A percentile compares a stretch with the other conserved stretches of the same genome.
phyloP scores from a whole-genome alignment of 2,329 filamentous ascomycete genomes.

The Fusarium concolor region DNA sequence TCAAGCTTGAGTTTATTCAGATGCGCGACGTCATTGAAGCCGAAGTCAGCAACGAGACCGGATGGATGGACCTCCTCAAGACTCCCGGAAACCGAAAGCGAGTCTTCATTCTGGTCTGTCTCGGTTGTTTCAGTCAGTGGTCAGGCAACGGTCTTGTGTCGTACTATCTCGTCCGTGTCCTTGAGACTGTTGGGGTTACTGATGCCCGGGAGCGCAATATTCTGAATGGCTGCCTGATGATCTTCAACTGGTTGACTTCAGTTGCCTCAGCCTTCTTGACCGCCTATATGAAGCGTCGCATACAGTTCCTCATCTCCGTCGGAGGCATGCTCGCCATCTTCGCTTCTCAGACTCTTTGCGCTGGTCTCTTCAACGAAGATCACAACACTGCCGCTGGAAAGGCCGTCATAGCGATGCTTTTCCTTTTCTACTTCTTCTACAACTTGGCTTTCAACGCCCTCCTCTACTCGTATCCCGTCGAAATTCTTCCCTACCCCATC shows the following conservation, averaged over 20 bases:
- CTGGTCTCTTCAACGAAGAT: slow-evolving; percentile 27
- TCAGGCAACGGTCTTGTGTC: slow-evolving; percentile 27
- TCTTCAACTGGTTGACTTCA: slow-evolving; percentile 39
- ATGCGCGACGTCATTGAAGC: slow-evolving; percentile 35
- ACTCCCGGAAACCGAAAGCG: slow-evolving; percentile 23
- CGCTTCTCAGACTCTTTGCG: slow-evolving; percentile 27
- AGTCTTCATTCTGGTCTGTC: slow-evolving; percentile 12
- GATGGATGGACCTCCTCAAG: slow-evolving; percentile 19
- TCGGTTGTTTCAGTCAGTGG: slow-evolving; percentile 39
- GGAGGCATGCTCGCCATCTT: slow-evolving; percentile 34
- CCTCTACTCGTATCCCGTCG: slow-evolving; percentile 31
- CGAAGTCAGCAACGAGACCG: slow-evolving; percentile 16
- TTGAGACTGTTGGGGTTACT: slow-evolving; percentile 15
- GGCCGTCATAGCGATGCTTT: slow-evolving; percentile 23
- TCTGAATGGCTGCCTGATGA: slow-evolving; percentile 36
- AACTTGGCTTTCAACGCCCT: slow-evolving; percentile 37
- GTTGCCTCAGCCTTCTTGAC: slow-evolving; percentile 27
- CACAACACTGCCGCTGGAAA: slow-evolving; percentile 10
- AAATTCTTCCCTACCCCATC: slow-evolving; percentile 27
- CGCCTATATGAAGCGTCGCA: slow-evolving; percentile 29
- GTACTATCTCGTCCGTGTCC: slow-evolving; percentile 22
- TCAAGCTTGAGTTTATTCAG: slow-evolving; percentile 26
- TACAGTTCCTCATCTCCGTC: slow-evolving; percentile 31
- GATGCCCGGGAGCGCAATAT: slow-evolving; percentile 23
- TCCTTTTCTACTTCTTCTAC: slow-evolving; percentile 34